Base-by-base conservation (phyloP, 2,329 filamentous ascomycete species). In the Westerdykella ornata region DNA sequence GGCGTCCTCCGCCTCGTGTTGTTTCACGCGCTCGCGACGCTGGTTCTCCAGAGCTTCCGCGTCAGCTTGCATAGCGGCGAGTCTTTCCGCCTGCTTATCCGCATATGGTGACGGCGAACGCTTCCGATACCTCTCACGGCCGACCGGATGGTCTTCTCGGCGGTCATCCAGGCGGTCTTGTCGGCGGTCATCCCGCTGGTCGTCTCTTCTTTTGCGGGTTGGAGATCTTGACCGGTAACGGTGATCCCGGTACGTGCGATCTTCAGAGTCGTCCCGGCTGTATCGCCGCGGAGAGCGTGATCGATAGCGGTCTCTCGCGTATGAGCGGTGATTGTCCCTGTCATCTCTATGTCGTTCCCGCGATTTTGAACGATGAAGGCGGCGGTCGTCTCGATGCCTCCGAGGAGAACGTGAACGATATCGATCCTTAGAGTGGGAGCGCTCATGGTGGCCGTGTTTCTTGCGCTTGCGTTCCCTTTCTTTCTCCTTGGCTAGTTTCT, bases 401-500 rank as follows among this genome's bases (percentile, higher is more conserved):
- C 48, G 49, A 20, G 51, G 41, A n/a, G 59, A 63, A 9, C 57
- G 52, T 29, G 67, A 68, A 7, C 62, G 56, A 22, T 60, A 67
- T 9, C 61, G 59, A 22, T 60, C 59, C 17, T 38, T 15, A 17
- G 31, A 33, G 14, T 35, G 15, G 11, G 20, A 22, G 43, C 52
- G 47, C 18, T 46, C 50, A 22, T 40, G 42, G n/a, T 36, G 39
- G 37, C 57, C 52, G 29, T 62, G 52, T 41, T 59, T 44, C 35
- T 57, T 60, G 44, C 69, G 71, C 34, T 78, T 72, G 0, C 79
- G 79, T 66, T 66, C 64, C 41, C 62, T 65, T 44, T 63, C 56
- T 37, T 62, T 60, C 34, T 60, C 58, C 48, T 54, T 68, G 56
- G 47, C 65, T 52, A 55, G 51, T 41, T 60, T 63, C 59, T 63